Percentiles rank a stretch among this genome's conserved stretches.
phyloP scores from a whole-genome alignment of 805 yeast species.

The Suhomyces prunicola region DNA sequence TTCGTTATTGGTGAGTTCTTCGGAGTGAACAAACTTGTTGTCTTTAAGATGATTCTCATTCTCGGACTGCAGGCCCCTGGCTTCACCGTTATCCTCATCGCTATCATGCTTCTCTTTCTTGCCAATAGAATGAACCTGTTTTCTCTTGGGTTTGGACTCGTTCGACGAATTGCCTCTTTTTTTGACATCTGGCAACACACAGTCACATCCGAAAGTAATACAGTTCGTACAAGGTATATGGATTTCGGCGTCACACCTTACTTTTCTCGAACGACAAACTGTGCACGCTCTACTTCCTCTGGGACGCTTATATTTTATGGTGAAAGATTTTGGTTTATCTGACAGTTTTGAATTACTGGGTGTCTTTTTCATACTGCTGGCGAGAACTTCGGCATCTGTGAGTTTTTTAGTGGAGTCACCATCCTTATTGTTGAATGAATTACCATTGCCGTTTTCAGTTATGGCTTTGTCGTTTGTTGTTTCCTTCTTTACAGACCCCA shows the following conservation, averaged over 20 bases:
- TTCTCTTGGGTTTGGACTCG: constrained; percentile 16
- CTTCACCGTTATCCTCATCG: constrained; percentile 1
- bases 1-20: constrained; percentile 18
- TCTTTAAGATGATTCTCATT: neutral
- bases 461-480: neutral
- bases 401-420: neutral
- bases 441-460: neutral
- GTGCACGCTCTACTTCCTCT: constrained; percentile 72
- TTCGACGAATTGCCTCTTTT: constrained; percentile 32
- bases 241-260: constrained; percentile 70
- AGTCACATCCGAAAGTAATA: constrained; percentile 67
- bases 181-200: constrained; percentile 61
- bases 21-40: neutral
- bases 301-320: constrained; percentile 49
- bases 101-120: neutral
- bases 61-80: neutral
- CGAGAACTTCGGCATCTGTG: constrained; percentile 4
- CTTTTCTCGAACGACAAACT: constrained; percentile 76
- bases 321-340: constrained; percentile 42
- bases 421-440: neutral
- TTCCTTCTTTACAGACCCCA: neutral
- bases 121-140: neutral
- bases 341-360: neutral
- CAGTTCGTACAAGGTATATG: constrained; percentile 60
- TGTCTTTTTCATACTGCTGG: neutral